phyloP scores from a whole-genome alignment of 371 early-diverging fungal genomes.

The Ordospora pajunii region DNA sequence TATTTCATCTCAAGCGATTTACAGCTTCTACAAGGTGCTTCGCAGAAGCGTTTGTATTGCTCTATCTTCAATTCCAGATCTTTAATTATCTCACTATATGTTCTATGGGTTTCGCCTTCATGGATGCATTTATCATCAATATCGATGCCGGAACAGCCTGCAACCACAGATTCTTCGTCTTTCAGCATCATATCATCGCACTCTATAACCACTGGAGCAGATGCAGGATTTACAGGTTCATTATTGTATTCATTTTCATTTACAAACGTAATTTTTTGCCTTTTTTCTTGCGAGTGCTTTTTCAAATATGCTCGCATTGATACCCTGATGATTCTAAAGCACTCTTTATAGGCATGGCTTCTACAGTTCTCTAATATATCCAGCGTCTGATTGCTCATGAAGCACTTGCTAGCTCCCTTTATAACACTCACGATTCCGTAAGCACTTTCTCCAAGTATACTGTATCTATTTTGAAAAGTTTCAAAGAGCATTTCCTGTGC shows the following conservation, averaged over 20 bases:
- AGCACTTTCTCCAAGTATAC: background rate
- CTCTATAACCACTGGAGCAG: background rate
- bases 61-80: slow-evolving; percentile 9
- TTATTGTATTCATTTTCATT: background rate
- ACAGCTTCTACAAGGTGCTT: slow-evolving; percentile 26
- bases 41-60: background rate
- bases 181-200: background rate
- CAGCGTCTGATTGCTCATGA: slow-evolving; percentile 12
- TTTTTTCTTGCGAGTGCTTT: background rate
- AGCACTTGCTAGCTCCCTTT: slow-evolving; percentile 1
- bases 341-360: background rate
- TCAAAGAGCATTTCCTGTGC: slow-evolving; percentile 79
- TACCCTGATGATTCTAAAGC: background rate
- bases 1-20: slow-evolving; percentile 40
- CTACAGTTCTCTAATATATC: background rate
- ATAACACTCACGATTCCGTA: background rate
- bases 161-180: background rate
- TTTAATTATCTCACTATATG: background rate
- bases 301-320: background rate
- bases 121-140: background rate
- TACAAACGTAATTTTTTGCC: background rate
- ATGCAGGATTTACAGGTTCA: background rate
- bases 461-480: slow-evolving; percentile 68
- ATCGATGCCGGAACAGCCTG: background rate
- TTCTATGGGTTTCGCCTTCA: background rate